A percentile compares a stretch with the other conserved stretches of the same genome.
phyloP scores from a whole-genome alignment of 495 filamentous ascomycete species.

The Hypomontagnella submonticulosa region DNA sequence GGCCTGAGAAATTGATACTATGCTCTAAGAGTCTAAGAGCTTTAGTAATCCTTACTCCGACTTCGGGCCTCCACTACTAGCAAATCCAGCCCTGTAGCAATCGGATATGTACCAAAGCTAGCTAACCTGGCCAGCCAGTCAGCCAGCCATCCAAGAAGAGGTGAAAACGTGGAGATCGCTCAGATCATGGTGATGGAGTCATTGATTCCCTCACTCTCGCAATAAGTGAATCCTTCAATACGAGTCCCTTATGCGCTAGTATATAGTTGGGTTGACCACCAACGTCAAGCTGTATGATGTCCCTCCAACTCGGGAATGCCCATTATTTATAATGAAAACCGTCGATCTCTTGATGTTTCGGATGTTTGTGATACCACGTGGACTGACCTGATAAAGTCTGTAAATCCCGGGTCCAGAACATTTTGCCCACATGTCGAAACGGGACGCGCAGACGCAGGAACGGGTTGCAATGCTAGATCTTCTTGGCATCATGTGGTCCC shows the following conservation, averaged over 20 bases:
- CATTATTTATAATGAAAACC: conserved; percentile 8
- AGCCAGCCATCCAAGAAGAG: conserved; percentile 17
- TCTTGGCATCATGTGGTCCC: conserved; percentile 22
- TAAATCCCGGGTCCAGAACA: conserved; percentile 24
- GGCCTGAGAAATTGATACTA: conserved; percentile 2
- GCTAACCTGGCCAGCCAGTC: background rate
- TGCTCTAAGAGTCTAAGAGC: too few species aligned
- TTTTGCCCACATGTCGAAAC: conserved; percentile 13
- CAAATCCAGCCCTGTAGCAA: conserved; percentile 8
- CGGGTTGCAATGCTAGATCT: conserved; percentile 38
- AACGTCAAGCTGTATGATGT: conserved; percentile 1
- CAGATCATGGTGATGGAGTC: conserved; percentile 11
- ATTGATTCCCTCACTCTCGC: conserved; percentile 4
- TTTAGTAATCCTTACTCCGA: conserved; percentile 25
- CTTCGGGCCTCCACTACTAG: conserved; percentile 15
- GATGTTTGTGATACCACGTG: conserved; percentile 39
- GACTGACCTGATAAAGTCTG: conserved; percentile 30
- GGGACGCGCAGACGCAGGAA: conserved; percentile 37
- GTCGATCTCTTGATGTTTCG: conserved; percentile 25
- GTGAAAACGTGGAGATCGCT: conserved; percentile 16
- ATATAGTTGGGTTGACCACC: conserved; percentile 19
- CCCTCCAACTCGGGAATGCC: conserved; percentile 13
- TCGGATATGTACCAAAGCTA: background rate
- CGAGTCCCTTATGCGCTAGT: conserved; percentile 11
- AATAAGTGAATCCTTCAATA: conserved; percentile 7